Conservation (phyloP, 2,329 filamentous ascomycete species). For the Dothideomycetes sp. region DNA sequence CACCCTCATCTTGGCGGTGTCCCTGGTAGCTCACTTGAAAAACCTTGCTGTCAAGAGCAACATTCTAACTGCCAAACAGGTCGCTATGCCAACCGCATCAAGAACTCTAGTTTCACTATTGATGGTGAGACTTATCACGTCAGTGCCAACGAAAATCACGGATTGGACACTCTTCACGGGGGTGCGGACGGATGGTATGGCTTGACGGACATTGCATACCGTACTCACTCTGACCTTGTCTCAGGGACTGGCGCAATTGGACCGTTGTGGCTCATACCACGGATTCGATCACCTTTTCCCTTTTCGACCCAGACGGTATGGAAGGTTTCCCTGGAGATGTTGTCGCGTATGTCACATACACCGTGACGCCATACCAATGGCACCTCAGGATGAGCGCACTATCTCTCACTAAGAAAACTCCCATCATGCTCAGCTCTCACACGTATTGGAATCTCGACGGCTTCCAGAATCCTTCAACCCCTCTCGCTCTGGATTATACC, state of each 20-base stretch:
- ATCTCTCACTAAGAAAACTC: constrained; percentile 62
- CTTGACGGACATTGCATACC: neutral
- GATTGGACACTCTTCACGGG: constrained; percentile 42
- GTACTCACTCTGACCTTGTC: constrained; percentile 37
- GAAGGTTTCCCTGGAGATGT: constrained; percentile 73
- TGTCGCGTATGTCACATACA: constrained; percentile 63
- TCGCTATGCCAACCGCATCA: constrained; percentile 71
- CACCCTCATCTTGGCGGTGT: constrained; percentile 65
- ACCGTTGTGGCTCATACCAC: constrained; percentile 58
- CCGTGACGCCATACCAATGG: constrained; percentile 53
- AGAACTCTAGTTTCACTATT: constrained; percentile 44
- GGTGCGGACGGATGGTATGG: constrained; percentile 34
- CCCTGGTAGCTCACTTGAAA: no score
- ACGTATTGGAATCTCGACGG: constrained; percentile 78
- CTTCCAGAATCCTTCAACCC: constrained; percentile 62
- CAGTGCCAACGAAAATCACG: constrained; percentile 39
- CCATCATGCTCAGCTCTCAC: constrained; percentile 69
- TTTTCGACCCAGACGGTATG: constrained; percentile 61
- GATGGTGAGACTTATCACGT: constrained; percentile 36
- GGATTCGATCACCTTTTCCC: constrained; percentile 61
- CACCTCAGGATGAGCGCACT: constrained; percentile 62
- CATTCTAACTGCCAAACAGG: constrained; percentile 13
- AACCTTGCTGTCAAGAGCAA: no score
- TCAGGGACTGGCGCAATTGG: constrained; percentile 60
- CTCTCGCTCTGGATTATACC: constrained; percentile 57